Conservation (phyloP, 148 eudicot species). For the Heliosperma pusillum region DNA sequence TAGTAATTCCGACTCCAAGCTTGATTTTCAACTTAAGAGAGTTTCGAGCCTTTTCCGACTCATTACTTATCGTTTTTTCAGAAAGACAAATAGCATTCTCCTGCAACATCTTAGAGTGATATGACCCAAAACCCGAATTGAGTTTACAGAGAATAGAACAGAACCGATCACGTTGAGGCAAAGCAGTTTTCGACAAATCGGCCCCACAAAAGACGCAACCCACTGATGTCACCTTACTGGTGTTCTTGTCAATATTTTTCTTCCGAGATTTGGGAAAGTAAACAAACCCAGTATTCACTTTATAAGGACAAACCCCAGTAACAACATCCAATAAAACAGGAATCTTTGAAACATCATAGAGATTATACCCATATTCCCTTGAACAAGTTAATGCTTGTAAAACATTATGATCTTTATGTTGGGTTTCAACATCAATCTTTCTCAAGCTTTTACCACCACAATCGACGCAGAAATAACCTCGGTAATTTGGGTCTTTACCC, state of each 20-base stretch:
- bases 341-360: not conserved
- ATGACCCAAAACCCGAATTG: not conserved
- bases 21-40: not conserved
- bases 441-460: constrained; percentile 11
- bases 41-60: not conserved
- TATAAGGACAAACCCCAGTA: constrained; percentile 7
- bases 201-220: not conserved
- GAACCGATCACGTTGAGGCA: not conserved
- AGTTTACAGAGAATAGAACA: constrained; percentile 6
- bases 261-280: constrained; percentile 7
- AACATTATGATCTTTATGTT: not conserved
- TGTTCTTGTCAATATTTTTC: not conserved
- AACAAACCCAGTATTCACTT: not conserved
- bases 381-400: constrained; percentile 6
- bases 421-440: not conserved
- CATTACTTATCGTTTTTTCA: not conserved
- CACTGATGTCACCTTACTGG: no score
- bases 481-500: not conserved
- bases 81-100: not conserved
- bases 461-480: not conserved
- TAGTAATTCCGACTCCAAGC: not conserved
- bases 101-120: not conserved
- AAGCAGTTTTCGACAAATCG: not conserved
- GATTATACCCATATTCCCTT: constrained; percentile 1
- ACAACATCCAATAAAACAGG: constrained; percentile 5